These are phyloP conservation scores for Incumbomyces delicatus DNA, from an alignment of 2,329 filamentous ascomycete species.

Conservation along the genomic window DNA sequence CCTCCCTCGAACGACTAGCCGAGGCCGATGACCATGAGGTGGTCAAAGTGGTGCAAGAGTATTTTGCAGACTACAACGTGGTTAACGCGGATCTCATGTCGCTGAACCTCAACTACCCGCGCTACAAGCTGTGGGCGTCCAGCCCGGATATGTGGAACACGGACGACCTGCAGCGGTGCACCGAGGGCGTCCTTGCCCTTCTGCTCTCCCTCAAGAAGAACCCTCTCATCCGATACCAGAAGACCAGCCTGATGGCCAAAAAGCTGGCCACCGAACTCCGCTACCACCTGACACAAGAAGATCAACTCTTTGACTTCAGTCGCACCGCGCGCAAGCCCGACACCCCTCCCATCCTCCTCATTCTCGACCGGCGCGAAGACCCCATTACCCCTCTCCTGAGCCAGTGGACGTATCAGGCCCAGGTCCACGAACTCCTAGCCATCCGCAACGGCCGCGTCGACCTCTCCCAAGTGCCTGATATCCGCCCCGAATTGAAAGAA, in stretches of 20 bases:
- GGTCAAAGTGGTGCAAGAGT: conserved; percentile 85
- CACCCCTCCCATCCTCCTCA: conserved; percentile 82
- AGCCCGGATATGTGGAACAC: conserved; percentile 83
- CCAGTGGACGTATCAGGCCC: conserved; percentile 99
- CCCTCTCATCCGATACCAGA: conserved; percentile 85
- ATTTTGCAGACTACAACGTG: conserved; percentile 92
- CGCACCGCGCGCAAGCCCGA: conserved; percentile 54
- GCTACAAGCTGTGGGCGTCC: conserved; percentile 69
- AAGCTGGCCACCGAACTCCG: conserved; percentile 88
- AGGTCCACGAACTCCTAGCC: conserved; percentile 93
- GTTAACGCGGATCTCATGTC: conserved; percentile 91
- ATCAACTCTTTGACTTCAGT: conserved; percentile 91
- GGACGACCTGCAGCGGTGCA: conserved; percentile 74
- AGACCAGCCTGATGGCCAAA: conserved; percentile 78
- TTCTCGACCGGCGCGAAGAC: conserved; percentile 86
- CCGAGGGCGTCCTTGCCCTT: conserved; percentile 76
- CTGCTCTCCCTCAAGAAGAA: conserved; percentile 92
- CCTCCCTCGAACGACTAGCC: conserved; percentile 80
- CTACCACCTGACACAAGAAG: conserved; percentile 89
- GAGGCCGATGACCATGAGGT: conserved; percentile 98
- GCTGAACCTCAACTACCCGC: conserved; percentile 61
- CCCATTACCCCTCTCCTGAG: conserved; percentile 88
- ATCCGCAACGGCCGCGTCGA: conserved; percentile 94
- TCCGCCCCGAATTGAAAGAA: conserved; percentile 79
- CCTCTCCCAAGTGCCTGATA: conserved; percentile 70